Conservation (phyloP, 2,329 filamentous ascomycete genomes). For the Phialophora chinensis region DNA sequence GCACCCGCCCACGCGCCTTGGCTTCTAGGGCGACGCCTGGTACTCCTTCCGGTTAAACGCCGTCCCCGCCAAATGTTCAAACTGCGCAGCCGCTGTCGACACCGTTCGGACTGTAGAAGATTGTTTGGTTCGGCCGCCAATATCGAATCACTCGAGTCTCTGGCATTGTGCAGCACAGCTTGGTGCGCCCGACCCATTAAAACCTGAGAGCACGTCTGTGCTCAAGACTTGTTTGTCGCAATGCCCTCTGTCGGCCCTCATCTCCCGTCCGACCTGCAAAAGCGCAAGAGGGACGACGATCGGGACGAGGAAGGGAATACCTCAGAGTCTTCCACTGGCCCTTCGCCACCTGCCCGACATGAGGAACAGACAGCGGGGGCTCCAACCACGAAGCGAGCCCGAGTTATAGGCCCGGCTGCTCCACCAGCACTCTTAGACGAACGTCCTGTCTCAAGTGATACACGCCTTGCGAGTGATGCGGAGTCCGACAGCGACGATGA, state of each 20-base stretch:
- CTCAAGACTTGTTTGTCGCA: background rate
- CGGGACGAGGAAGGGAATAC: constrained; percentile 37
- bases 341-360: constrained; percentile 30
- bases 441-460: constrained; percentile 46
- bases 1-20: background rate
- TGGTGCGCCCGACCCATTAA: background rate
- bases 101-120: background rate
- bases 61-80: background rate
- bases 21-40: background rate
- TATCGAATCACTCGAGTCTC: background rate
- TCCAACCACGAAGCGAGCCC: constrained; percentile 54
- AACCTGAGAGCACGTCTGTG: background rate
- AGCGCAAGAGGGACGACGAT: constrained; percentile 46
- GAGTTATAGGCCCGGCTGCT: constrained; percentile 62
- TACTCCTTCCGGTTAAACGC: background rate
- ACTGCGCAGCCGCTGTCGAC: constrained; percentile 3
- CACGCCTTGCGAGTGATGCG: constrained; percentile 41
- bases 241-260: constrained; percentile 45
- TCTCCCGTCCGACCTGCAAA: constrained; percentile 46
- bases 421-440: constrained; percentile 58
- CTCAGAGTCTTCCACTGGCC: constrained; percentile 30
- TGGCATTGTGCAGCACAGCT: background rate
- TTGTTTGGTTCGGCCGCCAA: background rate
- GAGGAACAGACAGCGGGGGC: constrained; percentile 12
- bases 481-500: constrained; percentile 47